Conservation (phyloP, 177 flowering plant genomes). For the Tripterygium wilfordii region DNA sequence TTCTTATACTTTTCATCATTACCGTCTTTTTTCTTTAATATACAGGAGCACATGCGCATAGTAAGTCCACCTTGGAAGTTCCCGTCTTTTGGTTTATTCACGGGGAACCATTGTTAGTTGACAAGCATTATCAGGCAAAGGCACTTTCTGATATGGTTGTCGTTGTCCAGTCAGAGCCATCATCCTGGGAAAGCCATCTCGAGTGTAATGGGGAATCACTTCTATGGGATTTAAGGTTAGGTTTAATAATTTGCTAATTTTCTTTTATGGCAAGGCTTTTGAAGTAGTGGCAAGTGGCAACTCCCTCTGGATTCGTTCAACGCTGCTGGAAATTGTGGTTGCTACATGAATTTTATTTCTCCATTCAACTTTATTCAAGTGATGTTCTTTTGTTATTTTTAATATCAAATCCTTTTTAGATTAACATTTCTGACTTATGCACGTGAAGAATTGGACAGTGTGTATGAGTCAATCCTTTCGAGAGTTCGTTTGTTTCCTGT, state of each 20-base stretch:
- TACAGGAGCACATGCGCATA: constrained; percentile 79
- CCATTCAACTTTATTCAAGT: no score
- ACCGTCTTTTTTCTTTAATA: not conserved
- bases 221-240: constrained; percentile 87
- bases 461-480: no score
- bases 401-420: no score
- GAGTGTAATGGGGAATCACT: constrained; percentile 92
- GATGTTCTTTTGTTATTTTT: no score
- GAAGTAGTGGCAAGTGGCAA: no score
- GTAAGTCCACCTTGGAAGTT: constrained; percentile 83
- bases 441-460: no score
- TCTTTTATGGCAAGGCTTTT: no score
- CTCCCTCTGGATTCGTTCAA: no score
- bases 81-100: constrained; percentile 97
- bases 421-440: no score
- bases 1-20: not conserved
- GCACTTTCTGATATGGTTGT: constrained; percentile 97
- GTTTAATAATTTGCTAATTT: not conserved
- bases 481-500: no score
- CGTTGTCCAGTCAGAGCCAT: constrained; percentile 81
- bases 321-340: no score
- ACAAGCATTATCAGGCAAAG: constrained; percentile 94
- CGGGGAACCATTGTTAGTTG: constrained; percentile 77
- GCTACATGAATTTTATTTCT: no score
- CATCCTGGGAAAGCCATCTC: constrained; percentile 97